A percentile compares a stretch with the other conserved stretches of the same genome.
These are phyloP conservation scores for Phytopythium helicoides DNA, from an alignment of 352 stramenopile genomes.

Conservation along the genomic window DNA sequence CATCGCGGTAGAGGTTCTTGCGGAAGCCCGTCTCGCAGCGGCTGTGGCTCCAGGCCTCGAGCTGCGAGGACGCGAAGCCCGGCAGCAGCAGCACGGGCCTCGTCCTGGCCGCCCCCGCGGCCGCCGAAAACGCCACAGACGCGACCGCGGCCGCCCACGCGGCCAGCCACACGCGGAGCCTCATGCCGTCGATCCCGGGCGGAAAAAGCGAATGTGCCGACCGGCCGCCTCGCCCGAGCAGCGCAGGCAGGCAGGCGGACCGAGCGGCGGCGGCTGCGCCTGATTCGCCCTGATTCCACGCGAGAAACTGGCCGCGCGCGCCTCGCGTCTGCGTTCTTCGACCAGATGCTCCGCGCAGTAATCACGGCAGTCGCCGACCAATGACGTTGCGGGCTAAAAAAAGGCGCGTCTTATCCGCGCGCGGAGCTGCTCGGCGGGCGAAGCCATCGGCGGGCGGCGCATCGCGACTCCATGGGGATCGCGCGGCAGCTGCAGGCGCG, in stretches of 20 bases:
- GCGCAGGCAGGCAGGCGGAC: too few species aligned
- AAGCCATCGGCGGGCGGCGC: slow-evolving; percentile 5
- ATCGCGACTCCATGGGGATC: too few species aligned
- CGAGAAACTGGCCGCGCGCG: slow-evolving; percentile 5
- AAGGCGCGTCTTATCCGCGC: neutral
- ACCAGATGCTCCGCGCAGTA: neutral
- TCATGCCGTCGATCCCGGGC: neutral
- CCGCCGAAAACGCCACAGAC: neutral
- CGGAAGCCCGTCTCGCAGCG: slow-evolving; percentile 59
- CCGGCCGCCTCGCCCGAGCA: neutral
- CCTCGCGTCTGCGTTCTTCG: slow-evolving; percentile 1
- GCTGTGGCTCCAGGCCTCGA: slow-evolving; percentile 67
- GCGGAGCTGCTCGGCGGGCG: neutral
- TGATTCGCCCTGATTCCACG: slow-evolving; percentile 5
- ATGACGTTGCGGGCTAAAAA: neutral
- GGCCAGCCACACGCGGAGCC: neutral
- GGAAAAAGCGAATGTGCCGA: slow-evolving; percentile 1
- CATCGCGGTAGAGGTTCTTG: slow-evolving; percentile 75
- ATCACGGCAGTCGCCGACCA: too few species aligned
- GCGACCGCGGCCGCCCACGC: neutral
- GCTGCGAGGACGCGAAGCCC: slow-evolving; percentile 75
- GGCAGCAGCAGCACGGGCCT: slow-evolving; percentile 71
- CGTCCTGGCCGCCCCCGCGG: slow-evolving; percentile 16
- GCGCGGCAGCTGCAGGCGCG: slow-evolving; percentile 7
- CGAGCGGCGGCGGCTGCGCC: too few species aligned